phyloP scores from a whole-genome alignment of 1,139 yeast species.

The Suhomyces choctaworum region DNA sequence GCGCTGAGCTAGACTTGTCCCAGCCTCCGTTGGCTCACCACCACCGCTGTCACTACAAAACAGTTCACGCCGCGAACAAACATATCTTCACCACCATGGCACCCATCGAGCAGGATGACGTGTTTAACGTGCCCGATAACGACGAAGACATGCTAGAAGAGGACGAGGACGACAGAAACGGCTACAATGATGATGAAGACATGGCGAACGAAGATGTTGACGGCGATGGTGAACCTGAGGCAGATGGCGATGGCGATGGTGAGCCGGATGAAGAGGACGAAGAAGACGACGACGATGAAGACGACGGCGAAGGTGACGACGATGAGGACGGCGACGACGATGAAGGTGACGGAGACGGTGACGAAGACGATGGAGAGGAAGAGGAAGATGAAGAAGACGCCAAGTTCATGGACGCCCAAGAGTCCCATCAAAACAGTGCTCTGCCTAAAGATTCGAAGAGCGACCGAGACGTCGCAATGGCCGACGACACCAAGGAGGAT shows the following conservation, averaged over 20 bases:
- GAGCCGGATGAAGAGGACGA: conserved; percentile 19
- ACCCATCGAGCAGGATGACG: conserved; percentile 20
- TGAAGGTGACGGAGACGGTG: conserved; percentile 16
- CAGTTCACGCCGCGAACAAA: background rate
- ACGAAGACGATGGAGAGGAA: conserved; percentile 16
- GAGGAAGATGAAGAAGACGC: conserved; percentile 18
- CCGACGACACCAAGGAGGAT: conserved; percentile 16
- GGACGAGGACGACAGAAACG: conserved; percentile 17
- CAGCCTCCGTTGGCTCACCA: too few species aligned
- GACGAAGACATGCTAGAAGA: conserved; percentile 20
- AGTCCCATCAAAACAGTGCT: conserved; percentile 7
- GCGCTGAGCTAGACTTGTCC: too few species aligned
- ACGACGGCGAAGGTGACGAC: conserved; percentile 19
- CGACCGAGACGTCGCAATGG: conserved; percentile 7
- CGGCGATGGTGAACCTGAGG: conserved; percentile 17
- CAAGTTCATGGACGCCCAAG: conserved; percentile 12
- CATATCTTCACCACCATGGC: conserved; percentile 13
- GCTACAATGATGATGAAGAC: conserved; percentile 21
- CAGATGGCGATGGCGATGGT: conserved; percentile 16
- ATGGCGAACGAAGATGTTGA: conserved; percentile 19
- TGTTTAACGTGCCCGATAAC: conserved; percentile 18
- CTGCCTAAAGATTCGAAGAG: conserved; percentile 11
- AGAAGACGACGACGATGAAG: conserved; percentile 17
- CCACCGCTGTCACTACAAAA: background rate
- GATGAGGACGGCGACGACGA: conserved; percentile 20